Evolutionary conservation across 495 filamentous ascomycete species (phyloP).

Genomic region (Neurospora intermedia): DNA sequence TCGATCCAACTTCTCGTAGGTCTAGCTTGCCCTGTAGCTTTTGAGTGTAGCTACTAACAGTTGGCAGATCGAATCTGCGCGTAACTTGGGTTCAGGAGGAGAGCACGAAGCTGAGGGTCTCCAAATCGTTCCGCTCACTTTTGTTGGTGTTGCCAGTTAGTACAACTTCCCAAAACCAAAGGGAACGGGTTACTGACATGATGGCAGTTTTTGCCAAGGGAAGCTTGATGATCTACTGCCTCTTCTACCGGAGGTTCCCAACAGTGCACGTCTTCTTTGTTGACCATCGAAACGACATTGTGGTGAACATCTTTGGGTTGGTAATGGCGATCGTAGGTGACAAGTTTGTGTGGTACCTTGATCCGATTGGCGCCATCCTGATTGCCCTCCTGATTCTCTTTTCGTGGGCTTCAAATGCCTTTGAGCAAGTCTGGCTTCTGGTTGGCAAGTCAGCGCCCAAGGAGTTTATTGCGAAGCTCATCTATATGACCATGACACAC

Average conservation of each 20-base stretch:
- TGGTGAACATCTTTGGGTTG: conserved; percentile 44
- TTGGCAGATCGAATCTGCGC: conserved; percentile 37
- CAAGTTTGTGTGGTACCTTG: conserved; percentile 44
- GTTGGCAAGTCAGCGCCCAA: conserved; percentile 44
- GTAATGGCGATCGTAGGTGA: conserved; percentile 44
- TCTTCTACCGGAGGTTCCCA: conserved; percentile 39
- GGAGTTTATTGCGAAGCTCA: conserved; percentile 45
- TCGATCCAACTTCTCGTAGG: conserved; percentile 42
- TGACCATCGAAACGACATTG: conserved; percentile 47
- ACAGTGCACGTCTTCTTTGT: conserved; percentile 44
- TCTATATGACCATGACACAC: conserved; percentile 47
- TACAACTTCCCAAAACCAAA: neutral
- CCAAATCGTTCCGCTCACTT: conserved; percentile 39
- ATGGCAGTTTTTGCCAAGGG: conserved; percentile 34
- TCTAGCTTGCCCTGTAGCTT: neutral
- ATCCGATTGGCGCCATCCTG: conserved; percentile 44
- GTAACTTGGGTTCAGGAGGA: conserved; percentile 30
- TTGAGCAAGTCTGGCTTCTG: conserved; percentile 46
- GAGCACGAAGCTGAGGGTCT: conserved; percentile 27
- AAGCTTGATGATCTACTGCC: conserved; percentile 43
- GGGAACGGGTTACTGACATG: conserved; percentile 1
- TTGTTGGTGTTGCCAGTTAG: conserved; percentile 43
- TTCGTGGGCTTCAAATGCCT: conserved; percentile 45
- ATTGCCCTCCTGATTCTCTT: conserved; percentile 44
- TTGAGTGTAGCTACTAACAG: neutral